Evolutionary conservation across 1,284 basidiomycete species (phyloP).

Genomic region (Puccinia triticina): DNA sequence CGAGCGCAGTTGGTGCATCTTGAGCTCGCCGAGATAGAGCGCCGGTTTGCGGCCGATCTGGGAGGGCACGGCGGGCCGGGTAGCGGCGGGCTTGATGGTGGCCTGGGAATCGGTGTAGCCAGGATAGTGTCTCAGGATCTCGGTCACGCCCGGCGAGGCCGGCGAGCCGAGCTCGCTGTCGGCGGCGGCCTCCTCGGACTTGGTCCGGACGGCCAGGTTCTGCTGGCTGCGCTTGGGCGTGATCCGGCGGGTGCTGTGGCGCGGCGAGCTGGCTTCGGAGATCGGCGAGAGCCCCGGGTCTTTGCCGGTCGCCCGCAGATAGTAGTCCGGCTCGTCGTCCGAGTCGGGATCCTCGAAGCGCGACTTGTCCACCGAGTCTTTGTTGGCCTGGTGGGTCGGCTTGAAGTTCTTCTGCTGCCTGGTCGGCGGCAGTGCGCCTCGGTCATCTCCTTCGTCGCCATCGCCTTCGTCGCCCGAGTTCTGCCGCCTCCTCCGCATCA

Average conservation of each 20-base stretch:
- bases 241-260: conserved; percentile 22
- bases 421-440: background rate
- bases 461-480: background rate
- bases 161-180: background rate
- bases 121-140: conserved; percentile 13
- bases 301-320: background rate
- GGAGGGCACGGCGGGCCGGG: conserved; percentile 29
- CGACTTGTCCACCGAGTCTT: conserved; percentile 36
- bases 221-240: conserved; percentile 1
- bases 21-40: conserved; percentile 47
- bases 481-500: background rate
- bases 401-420: background rate
- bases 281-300: conserved; percentile 24
- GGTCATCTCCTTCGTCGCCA: background rate
- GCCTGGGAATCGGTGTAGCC: conserved; percentile 18
- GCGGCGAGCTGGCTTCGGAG: conserved; percentile 30
- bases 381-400: conserved; percentile 32
- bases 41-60: conserved; percentile 43
- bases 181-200: conserved; percentile 15
- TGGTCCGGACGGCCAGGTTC: background rate
- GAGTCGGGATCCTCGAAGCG: conserved; percentile 45
- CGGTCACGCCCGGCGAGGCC: conserved; percentile 2
- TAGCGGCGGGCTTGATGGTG: conserved; percentile 25
- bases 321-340: conserved; percentile 13
- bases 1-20: conserved; percentile 49